Base-by-base conservation (phyloP, 2,329 filamentous ascomycete genomes). In the Ilyonectria mors-panacis region DNA sequence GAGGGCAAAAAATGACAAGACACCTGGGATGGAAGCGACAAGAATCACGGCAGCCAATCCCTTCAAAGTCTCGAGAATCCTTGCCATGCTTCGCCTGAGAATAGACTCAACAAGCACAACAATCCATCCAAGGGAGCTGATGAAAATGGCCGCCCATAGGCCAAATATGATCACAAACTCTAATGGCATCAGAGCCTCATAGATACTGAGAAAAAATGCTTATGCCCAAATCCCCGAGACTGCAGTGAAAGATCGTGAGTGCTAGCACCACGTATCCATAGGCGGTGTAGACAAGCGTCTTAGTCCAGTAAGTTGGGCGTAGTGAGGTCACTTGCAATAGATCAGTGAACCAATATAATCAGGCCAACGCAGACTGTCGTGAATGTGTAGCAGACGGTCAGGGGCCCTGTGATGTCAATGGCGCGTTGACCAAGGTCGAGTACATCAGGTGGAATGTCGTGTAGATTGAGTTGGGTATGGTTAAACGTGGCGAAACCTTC, bases 341-440 rank as follows among this genome's bases (percentile, higher is more conserved):
- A 9, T 42, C 39, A 5, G 39, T 23, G n/a, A 42, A 54, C 23
- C 9, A 67, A 8, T n/a, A 59, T 15, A 0, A 56, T 19, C 13
- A 50, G 10, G 17, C 28, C 15, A 13, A 62, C 10, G 9, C 35
- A 62, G 4, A 58, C 30, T 2, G 59, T 35, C 4, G 44, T 17
- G 21, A 59, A 67, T 1, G 54, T 59, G 23, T 63, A 67, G 55
- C 65, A 63, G 19, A 67, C 44, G 4, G 47, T 56, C 6, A 67
- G 15, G 6, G 59, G 65, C 13, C 59, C 65, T 1, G 59, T 63
- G 6, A 67, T 48, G 45, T 63, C 56, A 12, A 67, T 54, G 21
- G 33, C 42, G 15, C 42, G 65, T 33, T 63, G 65, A 13, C 65
- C 65, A 6, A 63, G 59, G 19, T 13, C 23, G 6, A 67, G 17